A percentile compares a stretch with the other conserved stretches of the same genome.
phyloP scores from a whole-genome alignment of 202 grass and related monocot species.

The Zizania palustris region DNA sequence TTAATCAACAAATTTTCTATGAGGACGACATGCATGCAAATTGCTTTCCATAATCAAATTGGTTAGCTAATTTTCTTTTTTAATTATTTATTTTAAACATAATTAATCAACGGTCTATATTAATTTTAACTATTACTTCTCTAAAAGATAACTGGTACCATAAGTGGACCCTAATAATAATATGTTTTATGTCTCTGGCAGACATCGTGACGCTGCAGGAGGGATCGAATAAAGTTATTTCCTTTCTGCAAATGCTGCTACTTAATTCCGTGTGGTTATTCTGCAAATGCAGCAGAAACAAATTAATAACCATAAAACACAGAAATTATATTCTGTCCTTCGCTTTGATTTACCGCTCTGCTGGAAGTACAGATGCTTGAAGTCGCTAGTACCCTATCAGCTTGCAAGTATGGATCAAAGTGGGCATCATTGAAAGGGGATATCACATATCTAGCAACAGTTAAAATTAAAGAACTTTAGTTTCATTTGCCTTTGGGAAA shows the following conservation, averaged over 20 bases:
- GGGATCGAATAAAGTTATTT: conserved; percentile 24
- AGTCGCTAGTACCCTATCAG: no score
- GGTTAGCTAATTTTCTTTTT: no score
- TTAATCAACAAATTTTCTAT: no score
- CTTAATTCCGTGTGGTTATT: conserved; percentile 12
- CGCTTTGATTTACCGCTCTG: conserved; percentile 14
- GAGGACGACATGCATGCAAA: no score
- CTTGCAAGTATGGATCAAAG: conserved; percentile 3
- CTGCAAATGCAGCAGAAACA: conserved; percentile 22
- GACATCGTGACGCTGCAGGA: conserved; percentile 31
- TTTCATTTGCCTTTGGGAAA: conserved; percentile 31
- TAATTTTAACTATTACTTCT: no score
- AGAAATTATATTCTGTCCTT: conserved; percentile 12
- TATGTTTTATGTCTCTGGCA: conserved; percentile 5
- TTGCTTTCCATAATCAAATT: no score
- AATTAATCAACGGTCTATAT: no score
- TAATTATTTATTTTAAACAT: no score
- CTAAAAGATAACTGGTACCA: no score
- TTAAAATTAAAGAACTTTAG: conserved; percentile 11
- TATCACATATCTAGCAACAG: conserved; percentile 1
- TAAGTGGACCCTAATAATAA: no score
- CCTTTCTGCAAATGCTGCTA: conserved; percentile 20
- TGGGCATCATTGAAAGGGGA: conserved; percentile 9
- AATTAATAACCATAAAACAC: not conserved
- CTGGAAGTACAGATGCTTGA: conserved; percentile 38